phyloP scores from a whole-genome alignment of 1,284 basidiomycete genomes.

The Rugiboletus extremiorientalis region DNA sequence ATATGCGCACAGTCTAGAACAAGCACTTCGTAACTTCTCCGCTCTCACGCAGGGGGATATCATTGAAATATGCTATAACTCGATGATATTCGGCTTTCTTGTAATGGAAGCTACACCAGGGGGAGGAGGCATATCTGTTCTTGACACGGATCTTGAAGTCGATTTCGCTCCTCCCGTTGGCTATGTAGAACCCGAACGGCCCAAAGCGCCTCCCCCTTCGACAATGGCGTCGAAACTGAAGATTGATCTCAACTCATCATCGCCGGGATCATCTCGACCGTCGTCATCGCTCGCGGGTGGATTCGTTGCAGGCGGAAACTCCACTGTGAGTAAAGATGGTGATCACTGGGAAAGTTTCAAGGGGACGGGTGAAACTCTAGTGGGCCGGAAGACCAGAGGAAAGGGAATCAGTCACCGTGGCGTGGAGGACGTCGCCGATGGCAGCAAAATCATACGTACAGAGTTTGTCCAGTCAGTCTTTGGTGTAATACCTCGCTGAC shows the following conservation, averaged over 20 bases:
- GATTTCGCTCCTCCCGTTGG: slow-evolving; percentile 78
- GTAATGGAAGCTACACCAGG: slow-evolving; percentile 94
- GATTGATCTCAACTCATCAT: slow-evolving; percentile 86
- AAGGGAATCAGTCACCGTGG: slow-evolving; percentile 85
- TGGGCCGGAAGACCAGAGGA: slow-evolving; percentile 88
- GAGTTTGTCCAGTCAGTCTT: slow-evolving; percentile 57
- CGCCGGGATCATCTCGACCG: slow-evolving; percentile 79
- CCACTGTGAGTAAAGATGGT: slow-evolving; percentile 66
- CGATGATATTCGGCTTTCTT: slow-evolving; percentile 91
- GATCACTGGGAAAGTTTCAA: slow-evolving; percentile 92
- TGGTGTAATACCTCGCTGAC: slow-evolving; percentile 10
- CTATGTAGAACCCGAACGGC: slow-evolving; percentile 88
- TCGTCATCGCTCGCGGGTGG: slow-evolving; percentile 71
- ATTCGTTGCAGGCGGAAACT: slow-evolving; percentile 52
- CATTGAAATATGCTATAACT: slow-evolving; percentile 90
- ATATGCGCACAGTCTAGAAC: slow-evolving; percentile 72
- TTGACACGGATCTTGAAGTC: slow-evolving; percentile 96
- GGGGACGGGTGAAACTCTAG: slow-evolving; percentile 87
- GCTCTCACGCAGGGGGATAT: slow-evolving; percentile 88
- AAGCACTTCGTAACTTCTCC: slow-evolving; percentile 94
- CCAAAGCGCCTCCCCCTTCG: slow-evolving; percentile 75
- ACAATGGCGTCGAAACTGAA: slow-evolving; percentile 98
- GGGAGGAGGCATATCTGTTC: slow-evolving; percentile 84
- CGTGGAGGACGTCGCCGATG: slow-evolving; percentile 75
- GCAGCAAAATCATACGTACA: slow-evolving; percentile 86